A percentile compares a stretch with the other conserved stretches of the same genome.
These are phyloP conservation scores for Liquidambar formosana DNA, from an alignment of 164 flowering plant genomes.

Conservation along the genomic window DNA sequence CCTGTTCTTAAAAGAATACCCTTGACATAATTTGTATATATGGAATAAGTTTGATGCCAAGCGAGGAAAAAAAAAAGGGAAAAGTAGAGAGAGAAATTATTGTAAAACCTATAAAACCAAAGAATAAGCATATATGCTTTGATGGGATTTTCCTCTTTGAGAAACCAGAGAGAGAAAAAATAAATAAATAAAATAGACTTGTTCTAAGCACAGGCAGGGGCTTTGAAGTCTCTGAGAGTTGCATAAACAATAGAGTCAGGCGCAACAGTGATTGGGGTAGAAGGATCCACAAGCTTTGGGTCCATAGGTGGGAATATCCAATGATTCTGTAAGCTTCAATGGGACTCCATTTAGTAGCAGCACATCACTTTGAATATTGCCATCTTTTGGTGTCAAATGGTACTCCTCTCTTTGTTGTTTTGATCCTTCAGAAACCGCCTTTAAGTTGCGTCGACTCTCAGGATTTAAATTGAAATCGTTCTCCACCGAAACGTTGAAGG, in stretches of 20 bases:
- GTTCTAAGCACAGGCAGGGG: conserved; percentile 44
- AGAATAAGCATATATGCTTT: no score
- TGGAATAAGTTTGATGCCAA: no score
- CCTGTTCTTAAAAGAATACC: no score
- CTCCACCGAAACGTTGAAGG: conserved; percentile 25
- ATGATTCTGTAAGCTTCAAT: conserved; percentile 35
- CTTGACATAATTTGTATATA: no score
- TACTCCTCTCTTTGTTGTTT: conserved; percentile 44
- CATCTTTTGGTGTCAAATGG: conserved; percentile 55
- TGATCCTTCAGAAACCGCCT: not conserved
- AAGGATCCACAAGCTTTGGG: conserved; percentile 38
- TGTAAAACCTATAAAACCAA: no score
- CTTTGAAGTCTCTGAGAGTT: conserved; percentile 32
- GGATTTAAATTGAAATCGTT: conserved; percentile 35
- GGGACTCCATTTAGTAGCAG: conserved; percentile 52
- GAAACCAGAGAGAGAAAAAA: not conserved
- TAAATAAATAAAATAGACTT: not conserved
- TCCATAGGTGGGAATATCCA: conserved; percentile 49
- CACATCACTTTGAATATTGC: conserved; percentile 43
- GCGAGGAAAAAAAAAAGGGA: no score
- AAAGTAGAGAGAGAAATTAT: no score
- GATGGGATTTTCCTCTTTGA: not conserved
- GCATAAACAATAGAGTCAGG: conserved; percentile 47
- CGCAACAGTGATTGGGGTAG: conserved; percentile 23
- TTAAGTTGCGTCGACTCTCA: not conserved